These are phyloP conservation scores for Jacaranda copaia DNA, from an alignment of 257 asterid genomes.

Conservation along the genomic window DNA sequence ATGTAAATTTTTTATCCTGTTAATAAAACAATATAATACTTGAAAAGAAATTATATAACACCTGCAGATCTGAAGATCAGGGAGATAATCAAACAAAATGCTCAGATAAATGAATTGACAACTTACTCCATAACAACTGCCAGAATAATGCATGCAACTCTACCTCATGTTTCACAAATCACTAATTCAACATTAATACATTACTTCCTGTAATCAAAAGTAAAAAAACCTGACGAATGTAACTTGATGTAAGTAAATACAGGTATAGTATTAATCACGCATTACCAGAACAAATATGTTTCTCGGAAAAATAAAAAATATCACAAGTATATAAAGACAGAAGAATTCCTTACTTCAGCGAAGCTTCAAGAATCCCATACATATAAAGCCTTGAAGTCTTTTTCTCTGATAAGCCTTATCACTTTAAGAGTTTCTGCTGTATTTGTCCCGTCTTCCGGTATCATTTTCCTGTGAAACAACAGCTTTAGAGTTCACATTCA, in stretches of 20 bases:
- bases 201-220: neutral
- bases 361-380: slow-evolving; percentile 10
- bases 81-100: neutral
- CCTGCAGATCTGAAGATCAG: neutral
- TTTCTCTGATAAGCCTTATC: neutral
- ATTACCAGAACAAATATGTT: neutral
- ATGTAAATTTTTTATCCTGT: neutral
- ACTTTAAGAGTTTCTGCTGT: slow-evolving; percentile 33
- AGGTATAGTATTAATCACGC: slow-evolving; percentile 25
- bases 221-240: slow-evolving; percentile 20
- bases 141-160: neutral
- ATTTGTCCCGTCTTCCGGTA: slow-evolving; percentile 21
- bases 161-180: neutral
- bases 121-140: neutral
- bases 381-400: neutral
- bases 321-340: neutral
- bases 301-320: neutral
- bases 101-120: neutral
- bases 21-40: neutral
- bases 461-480: slow-evolving; percentile 27
- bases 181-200: neutral
- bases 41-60: neutral
- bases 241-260: slow-evolving; percentile 29
- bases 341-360: slow-evolving; percentile 29
- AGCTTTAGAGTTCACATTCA: slow-evolving; percentile 34